Evolutionary conservation across 2,329 filamentous ascomycete genomes (phyloP), one percentile per base, ranked within the genome.

Genomic region (Alternaria ventricosa): DNA sequence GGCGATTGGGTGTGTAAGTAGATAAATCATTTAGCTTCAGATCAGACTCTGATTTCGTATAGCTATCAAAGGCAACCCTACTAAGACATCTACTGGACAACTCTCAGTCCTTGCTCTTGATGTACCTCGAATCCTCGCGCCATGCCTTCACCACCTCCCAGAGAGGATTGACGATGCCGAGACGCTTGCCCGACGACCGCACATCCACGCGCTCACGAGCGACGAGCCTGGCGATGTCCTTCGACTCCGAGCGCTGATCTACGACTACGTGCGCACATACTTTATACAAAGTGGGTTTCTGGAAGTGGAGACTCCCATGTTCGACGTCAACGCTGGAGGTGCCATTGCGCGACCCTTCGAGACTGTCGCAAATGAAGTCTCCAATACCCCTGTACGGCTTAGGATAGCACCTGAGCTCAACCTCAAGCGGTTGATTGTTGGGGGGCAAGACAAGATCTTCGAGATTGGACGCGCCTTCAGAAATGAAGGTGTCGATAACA

Each of bases 351-450:
- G 92, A 53, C 93, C 96, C 0, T 99, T 99, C 78, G 85, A 90
- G 69, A 98, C 94, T 0, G 82, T 84, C 47, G 90, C 93, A 9
- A 92, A 91, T 0, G 93, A 94, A 75, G 90, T 97, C 64, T 84
- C 88, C 3, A 87, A 90, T 44, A 90, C 88, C 63, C 85, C 89
- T 57, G 83, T 99, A 36, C 88, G 92, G 22, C 85, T 99, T 33
- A 88, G 96, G 53, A 95, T 99, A 71, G 96, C 96, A 4, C 96
- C 96, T 1, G 96, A 99, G 81, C 84, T 99, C 36, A 98, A 94
- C 90, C 87, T 99, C 45, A 99, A 99, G 83, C 88, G 96, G 9
- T 84, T 99, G 49, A 89, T 98, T 1, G 87, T 98, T 18, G 95
- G 94, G 54, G 95, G 94, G 3, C 89, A 98, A 65, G 92, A 96